These are phyloP conservation scores for Botrytis byssoidea DNA, from an alignment of 2,329 filamentous ascomycete species.

Conservation along the genomic window DNA sequence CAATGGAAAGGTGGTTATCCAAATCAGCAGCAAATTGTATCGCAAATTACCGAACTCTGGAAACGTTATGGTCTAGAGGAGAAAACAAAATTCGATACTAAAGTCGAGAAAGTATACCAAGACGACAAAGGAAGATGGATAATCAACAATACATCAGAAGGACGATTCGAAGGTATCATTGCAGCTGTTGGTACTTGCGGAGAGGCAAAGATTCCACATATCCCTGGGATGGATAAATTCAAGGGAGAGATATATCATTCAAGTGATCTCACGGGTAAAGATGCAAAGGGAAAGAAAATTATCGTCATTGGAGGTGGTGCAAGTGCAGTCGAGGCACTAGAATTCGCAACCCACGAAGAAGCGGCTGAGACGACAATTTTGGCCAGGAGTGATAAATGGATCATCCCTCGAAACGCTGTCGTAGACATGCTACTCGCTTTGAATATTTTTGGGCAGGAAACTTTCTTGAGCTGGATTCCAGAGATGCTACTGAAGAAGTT, in stretches of 20 bases:
- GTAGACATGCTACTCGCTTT: conserved; percentile 71
- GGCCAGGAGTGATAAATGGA: conserved; percentile 80
- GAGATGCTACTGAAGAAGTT: conserved; percentile 71
- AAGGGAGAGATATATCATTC: conserved; percentile 73
- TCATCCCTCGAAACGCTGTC: conserved; percentile 76
- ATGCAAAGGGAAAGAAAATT: conserved; percentile 72
- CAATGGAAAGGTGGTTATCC: conserved; percentile 76
- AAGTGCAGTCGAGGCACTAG: conserved; percentile 77
- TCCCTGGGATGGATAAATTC: conserved; percentile 71
- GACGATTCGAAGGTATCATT: conserved; percentile 75
- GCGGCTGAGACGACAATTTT: conserved; percentile 71
- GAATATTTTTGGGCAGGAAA: conserved; percentile 79
- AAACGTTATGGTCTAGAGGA: conserved; percentile 68
- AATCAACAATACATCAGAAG: conserved; percentile 68
- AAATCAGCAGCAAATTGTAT: conserved; percentile 70
- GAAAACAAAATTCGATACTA: conserved; percentile 69
- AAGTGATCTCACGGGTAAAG: conserved; percentile 68
- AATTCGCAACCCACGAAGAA: conserved; percentile 68
- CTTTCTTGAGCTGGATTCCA: conserved; percentile 71
- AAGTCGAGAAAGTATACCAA: conserved; percentile 67
- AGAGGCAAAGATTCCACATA: conserved; percentile 68
- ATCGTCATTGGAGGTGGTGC: conserved; percentile 77
- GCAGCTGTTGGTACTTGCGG: conserved; percentile 79
- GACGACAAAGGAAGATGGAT: conserved; percentile 71
- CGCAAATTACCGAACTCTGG: conserved; percentile 71